Percentiles rank a stretch among this genome's conserved stretches.
These are phyloP conservation scores for Hypoxylon intermedium DNA, from an alignment of 495 filamentous ascomycete genomes.

Conservation along the genomic window DNA sequence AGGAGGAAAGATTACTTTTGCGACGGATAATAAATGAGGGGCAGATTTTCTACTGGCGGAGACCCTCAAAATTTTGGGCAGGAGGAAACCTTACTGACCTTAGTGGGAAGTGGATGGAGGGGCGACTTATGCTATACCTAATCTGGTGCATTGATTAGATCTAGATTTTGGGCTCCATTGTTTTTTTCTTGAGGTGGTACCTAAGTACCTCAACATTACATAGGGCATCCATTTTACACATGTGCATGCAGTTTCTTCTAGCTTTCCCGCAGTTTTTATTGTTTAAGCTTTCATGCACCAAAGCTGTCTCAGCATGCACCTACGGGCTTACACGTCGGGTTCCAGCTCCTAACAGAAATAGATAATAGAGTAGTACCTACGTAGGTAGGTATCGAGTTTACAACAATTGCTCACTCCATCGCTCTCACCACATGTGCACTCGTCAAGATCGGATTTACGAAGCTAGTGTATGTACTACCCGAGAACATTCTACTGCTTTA, in stretches of 20 bases:
- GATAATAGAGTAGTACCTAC: too few species aligned
- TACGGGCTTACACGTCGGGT: too few species aligned
- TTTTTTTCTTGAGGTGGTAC: constrained; percentile 8
- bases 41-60: constrained; percentile 40
- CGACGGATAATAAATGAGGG: constrained; percentile 45
- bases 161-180: constrained; percentile 33
- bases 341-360: too few species aligned
- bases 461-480: too few species aligned
- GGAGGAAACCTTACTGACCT: too few species aligned
- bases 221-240: constrained; percentile 1
- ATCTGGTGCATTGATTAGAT: constrained; percentile 23
- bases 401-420: too few species aligned
- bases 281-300: not conserved
- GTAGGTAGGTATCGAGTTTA: too few species aligned
- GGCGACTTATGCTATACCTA: constrained; percentile 31
- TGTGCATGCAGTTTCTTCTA: not conserved
- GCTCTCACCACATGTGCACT: too few species aligned
- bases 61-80: constrained; percentile 46
- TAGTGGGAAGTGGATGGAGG: constrained; percentile 47
- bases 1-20: constrained; percentile 42
- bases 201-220: not conserved
- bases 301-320: too few species aligned
- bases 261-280: not conserved
- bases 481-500: too few species aligned
- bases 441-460: too few species aligned